Conservation (phyloP, 2,329 filamentous ascomycete species). For the Sclerotinia nivalis region DNA sequence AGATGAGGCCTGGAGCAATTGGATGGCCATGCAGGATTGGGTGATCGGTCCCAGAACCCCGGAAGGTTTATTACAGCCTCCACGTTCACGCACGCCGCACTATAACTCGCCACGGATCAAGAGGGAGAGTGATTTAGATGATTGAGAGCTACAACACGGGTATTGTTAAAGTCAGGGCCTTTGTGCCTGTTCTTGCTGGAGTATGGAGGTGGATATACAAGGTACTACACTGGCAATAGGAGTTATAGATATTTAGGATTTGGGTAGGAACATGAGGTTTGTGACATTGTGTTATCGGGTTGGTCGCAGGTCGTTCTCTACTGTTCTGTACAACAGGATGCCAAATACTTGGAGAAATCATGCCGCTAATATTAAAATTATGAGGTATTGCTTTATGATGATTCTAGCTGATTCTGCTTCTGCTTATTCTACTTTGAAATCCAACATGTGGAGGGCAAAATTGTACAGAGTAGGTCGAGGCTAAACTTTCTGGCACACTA, state of each 20-base stretch:
- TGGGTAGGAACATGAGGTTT: constrained; percentile 2
- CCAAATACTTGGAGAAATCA: neutral
- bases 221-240: constrained; percentile 1
- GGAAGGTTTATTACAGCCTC: neutral
- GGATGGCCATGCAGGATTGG: constrained; percentile 97
- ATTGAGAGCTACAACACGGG: neutral
- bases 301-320: neutral
- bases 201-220: neutral
- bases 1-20: constrained; percentile 87
- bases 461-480: too few species aligned
- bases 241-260: constrained; percentile 8
- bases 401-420: neutral
- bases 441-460: too few species aligned
- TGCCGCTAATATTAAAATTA: neutral
- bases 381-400: neutral
- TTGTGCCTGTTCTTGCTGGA: neutral
- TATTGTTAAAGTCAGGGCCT: neutral
- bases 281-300: neutral
- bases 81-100: neutral
- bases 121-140: constrained; percentile 6
- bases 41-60: constrained; percentile 74
- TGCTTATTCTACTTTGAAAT: neutral
- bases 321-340: neutral
- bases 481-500: neutral
- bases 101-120: constrained; percentile 16